A percentile compares a stretch with the other conserved stretches of the same genome.
Conservation (phyloP, 352 stramenopile species). For the Pythium phragmitis region DNA sequence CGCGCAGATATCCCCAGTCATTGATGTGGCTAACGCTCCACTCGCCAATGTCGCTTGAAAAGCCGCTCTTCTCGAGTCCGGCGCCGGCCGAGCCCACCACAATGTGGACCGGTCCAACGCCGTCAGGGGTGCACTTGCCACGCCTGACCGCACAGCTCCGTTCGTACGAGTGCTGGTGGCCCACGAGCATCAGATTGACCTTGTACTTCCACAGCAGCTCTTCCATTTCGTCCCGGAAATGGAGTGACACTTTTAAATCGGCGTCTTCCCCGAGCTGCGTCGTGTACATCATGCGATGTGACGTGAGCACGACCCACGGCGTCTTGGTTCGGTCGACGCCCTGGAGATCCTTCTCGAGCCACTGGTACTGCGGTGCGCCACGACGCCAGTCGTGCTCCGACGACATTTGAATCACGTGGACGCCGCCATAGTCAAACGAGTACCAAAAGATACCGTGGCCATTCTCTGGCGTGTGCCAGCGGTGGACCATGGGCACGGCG, state of each 20-base stretch:
- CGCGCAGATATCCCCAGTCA: slow-evolving; percentile 74
- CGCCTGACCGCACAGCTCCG: slow-evolving; percentile 81
- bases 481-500: slow-evolving; percentile 75
- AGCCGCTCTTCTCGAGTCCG: slow-evolving; percentile 59
- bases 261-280: slow-evolving; percentile 67
- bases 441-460: slow-evolving; percentile 86
- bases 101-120: slow-evolving; percentile 81
- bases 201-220: slow-evolving; percentile 84
- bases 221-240: slow-evolving; percentile 89
- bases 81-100: slow-evolving; percentile 85
- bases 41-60: slow-evolving; percentile 64
- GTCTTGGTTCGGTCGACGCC: slow-evolving; percentile 80
- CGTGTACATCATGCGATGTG: slow-evolving; percentile 91
- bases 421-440: slow-evolving; percentile 87
- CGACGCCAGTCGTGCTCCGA: slow-evolving; percentile 89
- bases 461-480: slow-evolving; percentile 60
- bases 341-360: slow-evolving; percentile 84
- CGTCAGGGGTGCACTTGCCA: slow-evolving; percentile 70
- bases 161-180: slow-evolving; percentile 93
- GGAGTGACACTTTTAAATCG: slow-evolving; percentile 65
- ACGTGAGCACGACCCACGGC: slow-evolving; percentile 92
- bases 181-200: slow-evolving; percentile 90
- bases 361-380: slow-evolving; percentile 88
- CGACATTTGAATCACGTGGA: slow-evolving; percentile 92
- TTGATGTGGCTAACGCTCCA: slow-evolving; percentile 82